These are phyloP conservation scores for Lodderomyces orthopsilosis DNA, from an alignment of 1,139 yeast genomes.

Conservation along the genomic window DNA sequence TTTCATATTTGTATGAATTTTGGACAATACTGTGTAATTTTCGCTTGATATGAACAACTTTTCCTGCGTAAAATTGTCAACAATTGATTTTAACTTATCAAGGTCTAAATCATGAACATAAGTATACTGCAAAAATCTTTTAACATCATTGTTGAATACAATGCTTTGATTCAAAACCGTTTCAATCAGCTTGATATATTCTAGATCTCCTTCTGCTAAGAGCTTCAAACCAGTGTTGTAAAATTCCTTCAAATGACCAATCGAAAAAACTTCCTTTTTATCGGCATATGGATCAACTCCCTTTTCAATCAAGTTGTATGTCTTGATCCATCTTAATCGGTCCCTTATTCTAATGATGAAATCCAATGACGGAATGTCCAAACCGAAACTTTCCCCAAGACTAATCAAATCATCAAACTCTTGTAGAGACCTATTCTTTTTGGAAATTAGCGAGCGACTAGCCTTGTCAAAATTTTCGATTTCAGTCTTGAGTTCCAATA, in stretches of 20 bases:
- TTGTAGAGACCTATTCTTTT: slow-evolving; percentile 23
- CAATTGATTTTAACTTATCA: slow-evolving; percentile 20
- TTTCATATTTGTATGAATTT: slow-evolving; percentile 23
- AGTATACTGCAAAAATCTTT: slow-evolving; percentile 23
- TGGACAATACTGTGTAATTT: slow-evolving; percentile 28
- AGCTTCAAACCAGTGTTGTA: slow-evolving; percentile 41
- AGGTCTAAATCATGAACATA: slow-evolving; percentile 26
- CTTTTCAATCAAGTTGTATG: slow-evolving; percentile 29
- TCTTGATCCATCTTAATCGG: slow-evolving; percentile 49
- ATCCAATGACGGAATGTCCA: slow-evolving; percentile 50
- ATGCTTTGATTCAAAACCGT: slow-evolving; percentile 30
- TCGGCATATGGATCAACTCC: slow-evolving; percentile 45
- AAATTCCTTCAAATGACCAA: slow-evolving; percentile 35
- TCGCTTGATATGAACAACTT: slow-evolving; percentile 27
- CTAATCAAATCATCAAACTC: slow-evolving; percentile 48
- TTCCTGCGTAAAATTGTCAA: slow-evolving; percentile 25
- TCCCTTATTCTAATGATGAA: slow-evolving; percentile 49
- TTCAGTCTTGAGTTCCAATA: slow-evolving; percentile 53
- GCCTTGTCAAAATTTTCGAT: slow-evolving; percentile 54
- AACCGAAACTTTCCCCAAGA: slow-evolving; percentile 59
- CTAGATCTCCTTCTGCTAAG: slow-evolving; percentile 28
- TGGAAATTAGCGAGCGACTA: slow-evolving; percentile 38
- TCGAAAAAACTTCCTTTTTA: slow-evolving; percentile 35
- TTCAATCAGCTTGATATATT: slow-evolving; percentile 21
- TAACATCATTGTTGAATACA: slow-evolving; percentile 27